Percentiles rank a stretch among this genome's conserved stretches.
These are phyloP conservation scores for Cafeteria roenbergensis DNA, from an alignment of 108 stramenopile species.

Conservation along the genomic window DNA sequence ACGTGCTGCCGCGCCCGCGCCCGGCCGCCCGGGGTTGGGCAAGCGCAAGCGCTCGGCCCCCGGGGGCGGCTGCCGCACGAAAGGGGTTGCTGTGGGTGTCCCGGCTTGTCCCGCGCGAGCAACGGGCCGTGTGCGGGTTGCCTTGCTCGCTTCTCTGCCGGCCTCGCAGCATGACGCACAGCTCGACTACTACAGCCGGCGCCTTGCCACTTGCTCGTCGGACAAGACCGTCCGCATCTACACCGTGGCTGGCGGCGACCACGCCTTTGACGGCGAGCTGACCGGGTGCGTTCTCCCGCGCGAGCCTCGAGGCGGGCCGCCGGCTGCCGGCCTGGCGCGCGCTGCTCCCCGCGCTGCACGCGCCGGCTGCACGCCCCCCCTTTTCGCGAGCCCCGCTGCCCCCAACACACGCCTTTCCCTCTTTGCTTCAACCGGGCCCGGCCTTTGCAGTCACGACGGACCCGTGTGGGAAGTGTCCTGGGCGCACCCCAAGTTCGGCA, in stretches of 20 bases:
- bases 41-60: too few relatives aligned
- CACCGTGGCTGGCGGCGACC: slow-evolving; percentile 61
- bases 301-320: too few relatives aligned
- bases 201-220: slow-evolving; percentile 69
- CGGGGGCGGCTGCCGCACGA: too few relatives aligned
- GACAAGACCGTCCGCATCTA: slow-evolving; percentile 83
- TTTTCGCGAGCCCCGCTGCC: too few relatives aligned
- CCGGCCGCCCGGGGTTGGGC: too few relatives aligned
- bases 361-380: too few relatives aligned
- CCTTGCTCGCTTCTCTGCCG: background rate
- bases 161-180: slow-evolving; percentile 63
- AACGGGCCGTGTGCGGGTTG: background rate
- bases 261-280: slow-evolving; percentile 16
- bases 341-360: too few relatives aligned
- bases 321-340: too few relatives aligned
- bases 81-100: too few relatives aligned
- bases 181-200: slow-evolving; percentile 82
- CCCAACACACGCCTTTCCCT: too few relatives aligned
- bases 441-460: slow-evolving; percentile 67
- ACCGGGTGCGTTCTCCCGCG: slow-evolving; percentile 15
- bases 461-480: slow-evolving; percentile 85
- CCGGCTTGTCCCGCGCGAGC: too few relatives aligned
- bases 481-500: slow-evolving; percentile 83
- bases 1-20: too few relatives aligned
- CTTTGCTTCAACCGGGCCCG: slow-evolving; percentile 60